Evolutionary conservation across 2,329 filamentous ascomycete species (phyloP), one percentile per base, ranked within the genome.

Genomic region (Geoglossum cookeanum): DNA sequence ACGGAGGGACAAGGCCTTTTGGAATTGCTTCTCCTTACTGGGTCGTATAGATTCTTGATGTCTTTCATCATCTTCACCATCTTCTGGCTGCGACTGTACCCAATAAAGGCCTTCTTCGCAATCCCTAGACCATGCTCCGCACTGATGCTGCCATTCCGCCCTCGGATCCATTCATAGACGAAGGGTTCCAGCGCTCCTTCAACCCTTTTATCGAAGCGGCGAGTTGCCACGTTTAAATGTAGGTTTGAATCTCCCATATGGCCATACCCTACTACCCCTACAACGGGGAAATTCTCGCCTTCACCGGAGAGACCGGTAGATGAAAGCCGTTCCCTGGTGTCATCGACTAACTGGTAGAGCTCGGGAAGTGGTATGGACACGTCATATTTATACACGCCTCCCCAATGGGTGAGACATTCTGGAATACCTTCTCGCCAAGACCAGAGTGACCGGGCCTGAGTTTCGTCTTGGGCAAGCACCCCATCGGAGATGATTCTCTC

Each of bases 241-340:
- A 98, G 72, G 71, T 98, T 98, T 3, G 85, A 82, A 70, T 98
- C 92, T 44, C 92, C 94, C 90, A 98, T 97, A 69, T 98, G 92
- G 37, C 92, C 92, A 67, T 96, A 98, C 22, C 92, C 92, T 22
- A 96, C 81, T n/a, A 96, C 90, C 58, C 84, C 85, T 1, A 94
- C 79, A 4, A 94, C 90, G 0, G 90, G 87, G 67, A 83, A 78
- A 51, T 81, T 81, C 58, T 85, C 80, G 49, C 87, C 83, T 56
- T 87, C 85, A 54, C 72, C 70, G 45, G 94, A 75, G 1, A 97
- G 76, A 0, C 89, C 88, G 35, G 83, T 83, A 57, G 82, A 76
- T 1, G 78, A 76, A 62, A 98, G 77, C 56, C 83, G 81, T 56
- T 79, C 80, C 61, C 84, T 79, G 27, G 83, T 85, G 64, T 97